phyloP scores from a whole-genome alignment of 345 rosid species.

The Dipteronia dyeriana region DNA sequence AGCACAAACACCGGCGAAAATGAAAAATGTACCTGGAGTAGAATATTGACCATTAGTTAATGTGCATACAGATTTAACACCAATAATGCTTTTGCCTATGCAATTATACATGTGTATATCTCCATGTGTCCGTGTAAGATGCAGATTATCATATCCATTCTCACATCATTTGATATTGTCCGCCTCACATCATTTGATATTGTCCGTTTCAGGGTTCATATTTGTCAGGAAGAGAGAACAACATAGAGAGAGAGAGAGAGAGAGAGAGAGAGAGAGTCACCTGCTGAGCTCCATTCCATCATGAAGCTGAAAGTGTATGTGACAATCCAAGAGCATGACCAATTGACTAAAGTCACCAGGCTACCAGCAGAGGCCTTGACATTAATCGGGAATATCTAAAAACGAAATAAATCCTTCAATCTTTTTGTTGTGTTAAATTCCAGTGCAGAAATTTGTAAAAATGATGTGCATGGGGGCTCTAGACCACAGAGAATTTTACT shows the following conservation, averaged over 20 bases:
- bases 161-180: too few species aligned
- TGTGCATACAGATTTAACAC: not conserved
- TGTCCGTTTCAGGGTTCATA: not conserved
- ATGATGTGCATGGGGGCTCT: too few species aligned
- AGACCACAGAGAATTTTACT: not conserved
- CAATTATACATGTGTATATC: not conserved
- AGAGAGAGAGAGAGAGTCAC: not conserved
- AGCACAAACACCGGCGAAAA: constrained; percentile 35
- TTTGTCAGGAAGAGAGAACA: not conserved
- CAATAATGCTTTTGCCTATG: not conserved
- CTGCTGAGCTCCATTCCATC: not conserved
- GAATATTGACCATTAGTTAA: too few species aligned
- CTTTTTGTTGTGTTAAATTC: too few species aligned
- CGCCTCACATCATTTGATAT: too few species aligned
- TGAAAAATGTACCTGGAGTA: constrained; percentile 46
- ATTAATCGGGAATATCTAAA: constrained; percentile 6
- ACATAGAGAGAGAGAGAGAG: not conserved
- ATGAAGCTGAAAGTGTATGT: not conserved
- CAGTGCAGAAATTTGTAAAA: too few species aligned
- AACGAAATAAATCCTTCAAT: not conserved
- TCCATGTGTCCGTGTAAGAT: too few species aligned
- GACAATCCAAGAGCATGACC: not conserved
- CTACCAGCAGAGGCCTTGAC: not conserved
- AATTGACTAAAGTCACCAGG: not conserved
- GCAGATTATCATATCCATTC: too few species aligned